Evolutionary conservation across 495 filamentous ascomycete genomes (phyloP).

Genomic region (Cercophora samala): DNA sequence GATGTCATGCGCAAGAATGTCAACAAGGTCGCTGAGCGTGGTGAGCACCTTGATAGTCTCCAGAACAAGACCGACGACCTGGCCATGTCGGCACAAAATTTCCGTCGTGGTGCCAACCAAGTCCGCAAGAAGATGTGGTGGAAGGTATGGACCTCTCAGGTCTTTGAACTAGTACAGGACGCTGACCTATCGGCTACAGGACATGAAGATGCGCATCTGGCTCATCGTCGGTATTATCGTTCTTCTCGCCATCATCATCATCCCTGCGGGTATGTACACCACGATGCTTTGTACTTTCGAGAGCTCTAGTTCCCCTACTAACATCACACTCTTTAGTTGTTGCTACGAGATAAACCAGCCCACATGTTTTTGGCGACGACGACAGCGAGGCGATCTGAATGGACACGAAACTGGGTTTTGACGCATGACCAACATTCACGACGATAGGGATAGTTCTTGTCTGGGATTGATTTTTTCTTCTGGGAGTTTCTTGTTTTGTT

Average conservation of each 20-base stretch:
- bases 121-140: constrained; percentile 88
- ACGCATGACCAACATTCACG: constrained; percentile 29
- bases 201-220: constrained; percentile 99
- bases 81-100: constrained; percentile 82
- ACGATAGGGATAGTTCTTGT: constrained; percentile 28
- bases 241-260: constrained; percentile 85
- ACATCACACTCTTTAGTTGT: constrained; percentile 29
- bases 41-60: constrained; percentile 81
- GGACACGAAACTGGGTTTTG: constrained; percentile 34
- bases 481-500: constrained; percentile 37
- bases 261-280: constrained; percentile 67
- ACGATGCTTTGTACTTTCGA: too few species aligned
- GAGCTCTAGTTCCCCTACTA: neutral
- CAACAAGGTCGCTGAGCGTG: constrained; percentile 87
- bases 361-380: constrained; percentile 22
- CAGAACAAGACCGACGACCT: constrained; percentile 97
- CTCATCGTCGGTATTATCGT: constrained; percentile 84
- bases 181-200: constrained; percentile 37
- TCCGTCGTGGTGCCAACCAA: constrained; percentile 90
- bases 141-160: constrained; percentile 37
- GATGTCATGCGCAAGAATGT: constrained; percentile 93
- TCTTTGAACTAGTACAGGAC: neutral
- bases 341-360: constrained; percentile 27
- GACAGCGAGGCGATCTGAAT: constrained; percentile 21
- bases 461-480: constrained; percentile 29